Evolutionary conservation across 2,329 filamentous ascomycete species (phyloP).

Genomic region (Colletotrichum caudatum): DNA sequence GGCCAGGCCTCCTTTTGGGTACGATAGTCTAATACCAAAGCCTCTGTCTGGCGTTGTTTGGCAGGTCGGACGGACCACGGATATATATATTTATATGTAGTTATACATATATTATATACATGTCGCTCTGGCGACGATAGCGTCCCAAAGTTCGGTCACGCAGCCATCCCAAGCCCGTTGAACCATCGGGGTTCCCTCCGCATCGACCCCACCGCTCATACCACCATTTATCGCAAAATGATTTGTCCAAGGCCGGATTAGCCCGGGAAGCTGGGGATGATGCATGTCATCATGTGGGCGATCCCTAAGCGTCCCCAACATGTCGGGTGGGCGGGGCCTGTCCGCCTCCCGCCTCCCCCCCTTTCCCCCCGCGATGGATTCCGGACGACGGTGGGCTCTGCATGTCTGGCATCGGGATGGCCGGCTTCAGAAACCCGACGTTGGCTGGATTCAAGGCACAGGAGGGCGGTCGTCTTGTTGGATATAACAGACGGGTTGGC

Average conservation of each 20-base stretch:
- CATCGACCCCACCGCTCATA: background rate
- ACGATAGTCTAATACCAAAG: constrained; percentile 36
- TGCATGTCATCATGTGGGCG: constrained; percentile 10
- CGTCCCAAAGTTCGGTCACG: background rate
- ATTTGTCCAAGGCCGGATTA: background rate
- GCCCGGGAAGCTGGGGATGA: background rate
- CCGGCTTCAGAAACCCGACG: background rate
- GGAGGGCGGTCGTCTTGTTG: background rate
- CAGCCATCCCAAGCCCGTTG: background rate
- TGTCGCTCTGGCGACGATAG: background rate
- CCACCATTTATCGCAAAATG: background rate
- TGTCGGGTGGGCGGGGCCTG: background rate
- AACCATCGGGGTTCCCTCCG: constrained; percentile 12
- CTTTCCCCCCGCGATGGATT: too few species aligned
- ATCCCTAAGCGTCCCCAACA: background rate
- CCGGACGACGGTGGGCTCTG: background rate
- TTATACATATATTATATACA: background rate
- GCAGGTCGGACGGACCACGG: background rate
- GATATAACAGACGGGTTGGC: constrained; percentile 3
- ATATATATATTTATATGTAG: background rate
- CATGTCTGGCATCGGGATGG: background rate
- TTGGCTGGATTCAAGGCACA: too few species aligned
- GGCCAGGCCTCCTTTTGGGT: constrained; percentile 34
- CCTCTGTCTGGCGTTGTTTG: constrained; percentile 16
- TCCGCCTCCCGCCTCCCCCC: background rate